Evolutionary conservation across 164 flowering plant genomes (phyloP), one percentile per base, ranked within the genome.

Genomic region (Liquidambar formosana): DNA sequence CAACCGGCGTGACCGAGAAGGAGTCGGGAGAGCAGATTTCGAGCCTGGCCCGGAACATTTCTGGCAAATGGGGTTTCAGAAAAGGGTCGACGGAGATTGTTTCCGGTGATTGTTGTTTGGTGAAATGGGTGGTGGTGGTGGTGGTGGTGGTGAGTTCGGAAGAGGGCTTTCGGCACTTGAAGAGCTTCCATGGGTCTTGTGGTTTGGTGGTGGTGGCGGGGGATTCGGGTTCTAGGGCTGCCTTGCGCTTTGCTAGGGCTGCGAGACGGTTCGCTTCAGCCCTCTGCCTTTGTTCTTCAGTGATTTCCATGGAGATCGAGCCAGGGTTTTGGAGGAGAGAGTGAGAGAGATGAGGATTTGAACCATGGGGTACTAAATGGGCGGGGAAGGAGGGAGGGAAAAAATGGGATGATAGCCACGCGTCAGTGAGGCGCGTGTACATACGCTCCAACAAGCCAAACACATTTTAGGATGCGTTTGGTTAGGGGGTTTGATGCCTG

Each of bases 1-100:
- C 67, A 26, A 65, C 77, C 8, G 97, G 89, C 18, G 86, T 82
- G 64, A 85, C 69, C 0, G 86, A 79, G 73, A 95, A 95, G 3
- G 97, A 88, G 66, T 91, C 96, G 0, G 96, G 94, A 8, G 93
- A 84, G 76, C 91, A 91, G 3, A 93, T 88, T 66, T 95, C 96
- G n/a, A 95, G 86, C 71, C 80, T 71, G 54, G 72, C 91, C 25
- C 76, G 73, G 75, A 92, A 92, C 62, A 70, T 83, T 18, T 70
- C 73, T 16, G 70, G 44, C 63, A 38, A 16, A n/a, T 64, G 57
- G 47, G 66, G 53, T n/a, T n/a, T 62, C 21, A 59, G 46, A 60
- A 25, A 48, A 3, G 65, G 71, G 19, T 61, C 61, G 12, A 14
- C 26, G 15, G 10, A 49, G 22, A 8, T 8, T 25, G 26, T 10